Percentiles rank a stretch among this genome's conserved stretches.
Conservation (phyloP, 2,329 filamentous ascomycete species). For the Fusarium proliferatum region DNA sequence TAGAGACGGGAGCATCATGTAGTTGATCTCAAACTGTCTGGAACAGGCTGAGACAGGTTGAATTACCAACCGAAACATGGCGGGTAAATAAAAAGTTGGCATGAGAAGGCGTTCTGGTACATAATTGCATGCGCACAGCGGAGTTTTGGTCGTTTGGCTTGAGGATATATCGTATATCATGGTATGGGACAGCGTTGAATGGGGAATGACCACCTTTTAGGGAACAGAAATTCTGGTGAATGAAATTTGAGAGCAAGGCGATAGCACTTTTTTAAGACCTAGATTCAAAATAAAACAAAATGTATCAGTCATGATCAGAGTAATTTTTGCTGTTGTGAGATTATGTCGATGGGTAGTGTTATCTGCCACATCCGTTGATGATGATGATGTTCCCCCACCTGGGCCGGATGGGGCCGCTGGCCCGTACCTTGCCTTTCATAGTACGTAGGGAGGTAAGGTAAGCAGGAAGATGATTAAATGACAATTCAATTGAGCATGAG, state of each 20-base stretch:
- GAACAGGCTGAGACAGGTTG: background rate
- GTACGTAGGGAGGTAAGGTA: too few species aligned
- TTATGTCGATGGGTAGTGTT: background rate
- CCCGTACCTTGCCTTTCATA: background rate
- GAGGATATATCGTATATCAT: background rate
- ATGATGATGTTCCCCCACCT: background rate
- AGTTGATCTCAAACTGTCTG: background rate
- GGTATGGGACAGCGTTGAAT: slow-evolving; percentile 14
- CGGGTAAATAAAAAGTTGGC: background rate
- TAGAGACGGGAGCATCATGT: background rate
- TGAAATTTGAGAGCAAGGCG: background rate
- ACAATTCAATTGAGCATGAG: background rate
- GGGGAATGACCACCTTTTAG: background rate
- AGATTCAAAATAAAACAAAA: background rate
- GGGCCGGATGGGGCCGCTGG: background rate
- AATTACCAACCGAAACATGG: background rate
- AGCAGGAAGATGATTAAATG: background rate
- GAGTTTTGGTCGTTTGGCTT: slow-evolving; percentile 8
- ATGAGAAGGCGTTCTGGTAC: slow-evolving; percentile 32
- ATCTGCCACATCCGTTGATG: background rate
- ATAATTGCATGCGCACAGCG: slow-evolving; percentile 2
- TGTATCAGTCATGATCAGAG: background rate
- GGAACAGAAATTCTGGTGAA: background rate
- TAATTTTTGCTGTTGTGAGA: background rate
- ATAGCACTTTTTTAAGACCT: background rate